Percentiles rank a stretch among this genome's conserved stretches.
These are phyloP conservation scores for Stylonectria norvegica DNA, from an alignment of 2,329 filamentous ascomycete species.

Conservation along the genomic window DNA sequence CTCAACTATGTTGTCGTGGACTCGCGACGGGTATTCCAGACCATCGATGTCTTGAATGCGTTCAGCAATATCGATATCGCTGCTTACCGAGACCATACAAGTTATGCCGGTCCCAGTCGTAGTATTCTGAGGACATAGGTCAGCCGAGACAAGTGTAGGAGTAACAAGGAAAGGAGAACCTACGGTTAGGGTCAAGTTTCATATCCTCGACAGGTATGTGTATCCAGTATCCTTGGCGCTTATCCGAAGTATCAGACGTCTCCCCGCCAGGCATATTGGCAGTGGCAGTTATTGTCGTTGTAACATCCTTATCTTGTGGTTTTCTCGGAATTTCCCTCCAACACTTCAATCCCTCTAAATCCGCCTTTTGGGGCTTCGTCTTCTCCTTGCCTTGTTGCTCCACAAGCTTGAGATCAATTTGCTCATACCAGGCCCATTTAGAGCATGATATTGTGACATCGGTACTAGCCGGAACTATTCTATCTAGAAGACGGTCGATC, in stretches of 20 bases:
- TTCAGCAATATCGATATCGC: constrained; percentile 9
- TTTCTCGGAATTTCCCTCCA: constrained; percentile 12
- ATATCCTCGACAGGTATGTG: constrained; percentile 14
- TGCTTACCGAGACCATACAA: constrained; percentile 10
- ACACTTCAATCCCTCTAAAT: constrained; percentile 16
- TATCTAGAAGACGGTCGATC: constrained; percentile 12
- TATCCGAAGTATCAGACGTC: not conserved
- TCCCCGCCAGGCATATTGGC: not conserved
- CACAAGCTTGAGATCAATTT: constrained; percentile 12
- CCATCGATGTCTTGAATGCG: too few relatives aligned
- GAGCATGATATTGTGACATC: constrained; percentile 15
- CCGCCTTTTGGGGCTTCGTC: constrained; percentile 11
- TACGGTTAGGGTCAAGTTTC: constrained; percentile 7
- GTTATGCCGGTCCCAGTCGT: constrained; percentile 9
- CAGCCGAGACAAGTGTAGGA: not conserved
- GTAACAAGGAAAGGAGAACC: not conserved
- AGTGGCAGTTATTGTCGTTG: not conserved
- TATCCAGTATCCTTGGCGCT: constrained; percentile 16
- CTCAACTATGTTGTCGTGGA: too few relatives aligned
- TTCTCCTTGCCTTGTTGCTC: constrained; percentile 11
- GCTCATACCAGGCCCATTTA: constrained; percentile 17
- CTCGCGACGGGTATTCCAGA: too few relatives aligned
- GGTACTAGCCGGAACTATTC: constrained; percentile 10
- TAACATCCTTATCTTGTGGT: not conserved
- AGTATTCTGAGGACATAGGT: too few relatives aligned